Evolutionary conservation across 2,329 filamentous ascomycete species (phyloP).

Genomic region (Fusarium sp.): DNA sequence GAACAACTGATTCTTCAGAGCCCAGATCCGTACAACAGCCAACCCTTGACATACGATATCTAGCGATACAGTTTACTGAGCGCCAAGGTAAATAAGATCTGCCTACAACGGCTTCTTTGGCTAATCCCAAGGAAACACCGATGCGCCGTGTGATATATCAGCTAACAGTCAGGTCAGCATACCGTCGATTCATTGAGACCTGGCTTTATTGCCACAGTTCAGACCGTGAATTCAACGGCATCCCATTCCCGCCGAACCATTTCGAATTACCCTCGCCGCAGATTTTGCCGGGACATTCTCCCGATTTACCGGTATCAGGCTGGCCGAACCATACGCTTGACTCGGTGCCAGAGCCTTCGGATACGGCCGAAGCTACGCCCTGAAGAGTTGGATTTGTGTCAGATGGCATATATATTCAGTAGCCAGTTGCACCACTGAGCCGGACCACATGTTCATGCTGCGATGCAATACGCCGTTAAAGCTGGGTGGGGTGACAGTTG

Average conservation of each 20-base stretch:
- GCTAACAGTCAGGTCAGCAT: slow-evolving; percentile 48
- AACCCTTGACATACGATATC: slow-evolving; percentile 58
- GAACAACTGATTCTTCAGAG: slow-evolving; percentile 47
- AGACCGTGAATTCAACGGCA: slow-evolving; percentile 59
- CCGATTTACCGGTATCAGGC: slow-evolving; percentile 41
- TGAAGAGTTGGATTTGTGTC: slow-evolving; percentile 27
- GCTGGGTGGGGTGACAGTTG: slow-evolving; percentile 40
- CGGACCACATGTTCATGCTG: slow-evolving; percentile 41
- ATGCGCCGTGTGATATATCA: slow-evolving; percentile 15
- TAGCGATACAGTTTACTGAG: slow-evolving; percentile 62
- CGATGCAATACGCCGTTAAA: slow-evolving; percentile 21
- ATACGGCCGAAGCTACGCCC: slow-evolving; percentile 41
- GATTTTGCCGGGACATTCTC: slow-evolving; percentile 51
- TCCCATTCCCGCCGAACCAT: slow-evolving; percentile 58
- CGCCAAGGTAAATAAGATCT: slow-evolving; percentile 53
- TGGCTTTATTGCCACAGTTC: slow-evolving; percentile 60
- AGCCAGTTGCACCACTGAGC: slow-evolving; percentile 36
- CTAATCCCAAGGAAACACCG: slow-evolving; percentile 9
- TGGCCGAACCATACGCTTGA: slow-evolving; percentile 43
- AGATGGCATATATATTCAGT: slow-evolving; percentile 15
- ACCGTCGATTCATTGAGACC: slow-evolving; percentile 58
- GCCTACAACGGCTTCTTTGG: slow-evolving; percentile 10
- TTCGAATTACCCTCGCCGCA: slow-evolving; percentile 61
- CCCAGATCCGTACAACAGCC: slow-evolving; percentile 38
- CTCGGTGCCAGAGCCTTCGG: slow-evolving; percentile 42